These are phyloP conservation scores for Zopfia rhizophila DNA, from an alignment of 2,329 filamentous ascomycete genomes.

Conservation along the genomic window DNA sequence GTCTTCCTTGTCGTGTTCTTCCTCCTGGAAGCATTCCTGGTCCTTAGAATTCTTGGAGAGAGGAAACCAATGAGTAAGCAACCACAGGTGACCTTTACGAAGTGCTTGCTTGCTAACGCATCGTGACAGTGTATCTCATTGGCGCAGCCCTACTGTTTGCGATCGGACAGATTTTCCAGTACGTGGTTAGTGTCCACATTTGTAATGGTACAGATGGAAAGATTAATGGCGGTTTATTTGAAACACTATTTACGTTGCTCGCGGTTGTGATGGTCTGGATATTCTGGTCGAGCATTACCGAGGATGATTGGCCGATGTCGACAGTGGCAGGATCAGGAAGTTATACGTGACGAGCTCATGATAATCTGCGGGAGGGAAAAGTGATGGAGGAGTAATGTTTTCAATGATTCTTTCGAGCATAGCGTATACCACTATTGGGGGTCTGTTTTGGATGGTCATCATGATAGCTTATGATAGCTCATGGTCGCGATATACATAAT, in stretches of 20 bases:
- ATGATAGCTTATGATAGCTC: conserved; percentile 34
- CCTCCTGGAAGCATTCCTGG: conserved; percentile 82
- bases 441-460: conserved; percentile 37
- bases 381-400: conserved; percentile 42
- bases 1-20: conserved; percentile 91
- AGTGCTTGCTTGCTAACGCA: conserved; percentile 24
- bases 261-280: conserved; percentile 87
- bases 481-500: conserved; percentile 44
- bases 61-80: conserved; percentile 84
- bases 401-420: conserved; percentile 50
- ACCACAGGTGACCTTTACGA: conserved; percentile 8
- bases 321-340: conserved; percentile 50
- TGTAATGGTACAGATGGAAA: conserved; percentile 84
- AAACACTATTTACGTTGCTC: conserved; percentile 90
- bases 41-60: conserved; percentile 87
- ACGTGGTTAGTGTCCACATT: conserved; percentile 89
- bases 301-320: conserved; percentile 91
- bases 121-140: conserved; percentile 73
- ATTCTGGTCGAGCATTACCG: conserved; percentile 99
- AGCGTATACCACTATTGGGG: conserved; percentile 51
- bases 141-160: conserved; percentile 84
- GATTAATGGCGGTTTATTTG: conserved; percentile 92
- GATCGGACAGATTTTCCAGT: conserved; percentile 95
- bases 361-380: conserved; percentile 28
- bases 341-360: conserved; percentile 44